Conservation (phyloP, 805 yeast genomes). For the Clavispora fructus region DNA sequence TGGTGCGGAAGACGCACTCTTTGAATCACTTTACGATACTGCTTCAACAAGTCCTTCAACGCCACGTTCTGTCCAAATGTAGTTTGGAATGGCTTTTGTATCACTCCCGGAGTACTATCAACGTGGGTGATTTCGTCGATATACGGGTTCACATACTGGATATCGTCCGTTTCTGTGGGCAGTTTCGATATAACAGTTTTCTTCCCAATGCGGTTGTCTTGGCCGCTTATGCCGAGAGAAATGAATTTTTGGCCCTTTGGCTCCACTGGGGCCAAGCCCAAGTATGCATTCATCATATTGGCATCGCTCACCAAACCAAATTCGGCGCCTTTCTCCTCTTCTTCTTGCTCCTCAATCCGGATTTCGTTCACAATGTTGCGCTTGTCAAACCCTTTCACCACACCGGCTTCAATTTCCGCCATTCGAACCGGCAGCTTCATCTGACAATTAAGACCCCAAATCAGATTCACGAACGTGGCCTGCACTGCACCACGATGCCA, state of each 20-base stretch:
- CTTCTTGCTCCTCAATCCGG: constrained; percentile 4
- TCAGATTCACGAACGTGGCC: constrained; percentile 30
- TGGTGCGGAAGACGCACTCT: constrained; percentile 14
- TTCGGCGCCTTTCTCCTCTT: neutral
- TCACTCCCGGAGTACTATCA: constrained; percentile 27
- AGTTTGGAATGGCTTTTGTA: constrained; percentile 6
- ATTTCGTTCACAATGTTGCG: constrained; percentile 47
- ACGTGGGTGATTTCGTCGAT: constrained; percentile 18
- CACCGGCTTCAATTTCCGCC: constrained; percentile 39
- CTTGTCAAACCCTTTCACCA: constrained; percentile 36
- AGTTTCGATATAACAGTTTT: neutral
- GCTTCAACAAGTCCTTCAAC: constrained; percentile 24
- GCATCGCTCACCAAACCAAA: constrained; percentile 11
- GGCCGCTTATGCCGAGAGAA: neutral
- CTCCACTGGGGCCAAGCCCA: constrained; percentile 1
- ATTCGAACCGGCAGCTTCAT: constrained; percentile 29
- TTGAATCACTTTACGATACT: constrained; percentile 15
- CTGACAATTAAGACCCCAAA: constrained; percentile 43
- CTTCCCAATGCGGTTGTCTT: neutral
- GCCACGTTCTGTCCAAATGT: constrained; percentile 24
- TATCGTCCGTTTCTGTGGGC: neutral
- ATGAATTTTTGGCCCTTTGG: neutral
- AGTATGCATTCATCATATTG: constrained; percentile 13
- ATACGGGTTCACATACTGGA: constrained; percentile 6
- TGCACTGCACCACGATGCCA: constrained; percentile 40